Conservation (phyloP, 257 asterid species). For the Plantago elongata region DNA sequence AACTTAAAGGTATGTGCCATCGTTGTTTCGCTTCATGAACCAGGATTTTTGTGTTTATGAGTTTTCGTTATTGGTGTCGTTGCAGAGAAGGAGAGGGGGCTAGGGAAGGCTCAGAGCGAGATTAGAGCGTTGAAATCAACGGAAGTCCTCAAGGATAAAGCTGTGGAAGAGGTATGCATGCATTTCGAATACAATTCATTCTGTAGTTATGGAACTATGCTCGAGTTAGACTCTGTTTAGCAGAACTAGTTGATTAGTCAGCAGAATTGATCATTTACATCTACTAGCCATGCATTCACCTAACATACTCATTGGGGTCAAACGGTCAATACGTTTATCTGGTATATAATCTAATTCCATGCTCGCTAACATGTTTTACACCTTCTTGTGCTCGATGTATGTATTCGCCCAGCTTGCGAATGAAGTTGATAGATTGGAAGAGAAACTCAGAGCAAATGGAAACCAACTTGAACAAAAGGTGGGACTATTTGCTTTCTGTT, state of each 20-base stretch:
- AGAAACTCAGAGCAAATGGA: conserved; percentile 44
- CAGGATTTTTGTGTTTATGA: background rate
- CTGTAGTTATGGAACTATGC: too few species aligned
- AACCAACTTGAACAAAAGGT: conserved; percentile 67
- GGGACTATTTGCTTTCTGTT: conserved; percentile 2
- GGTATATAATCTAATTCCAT: background rate
- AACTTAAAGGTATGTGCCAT: conserved; percentile 56
- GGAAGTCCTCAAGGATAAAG: conserved; percentile 63
- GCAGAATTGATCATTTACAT: background rate
- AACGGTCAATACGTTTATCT: background rate
- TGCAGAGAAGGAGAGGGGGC: conserved; percentile 63
- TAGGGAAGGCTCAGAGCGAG: conserved; percentile 63
- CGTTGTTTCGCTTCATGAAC: conserved; percentile 1
- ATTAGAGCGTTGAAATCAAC: conserved; percentile 64
- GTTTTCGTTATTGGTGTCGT: conserved; percentile 1
- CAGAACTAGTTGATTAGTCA: background rate
- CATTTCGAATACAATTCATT: background rate
- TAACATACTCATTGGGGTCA: too few species aligned
- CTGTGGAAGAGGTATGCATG: conserved; percentile 63
- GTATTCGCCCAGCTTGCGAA: conserved; percentile 40
- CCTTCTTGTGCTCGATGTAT: background rate
- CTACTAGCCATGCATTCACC: background rate
- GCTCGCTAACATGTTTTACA: background rate
- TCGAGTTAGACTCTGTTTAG: background rate
- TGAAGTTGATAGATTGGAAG: conserved; percentile 55